Evolutionary conservation across 106 monocot genomes (phyloP), one percentile per base, ranked within the genome.

Genomic region (Allium cepa): DNA sequence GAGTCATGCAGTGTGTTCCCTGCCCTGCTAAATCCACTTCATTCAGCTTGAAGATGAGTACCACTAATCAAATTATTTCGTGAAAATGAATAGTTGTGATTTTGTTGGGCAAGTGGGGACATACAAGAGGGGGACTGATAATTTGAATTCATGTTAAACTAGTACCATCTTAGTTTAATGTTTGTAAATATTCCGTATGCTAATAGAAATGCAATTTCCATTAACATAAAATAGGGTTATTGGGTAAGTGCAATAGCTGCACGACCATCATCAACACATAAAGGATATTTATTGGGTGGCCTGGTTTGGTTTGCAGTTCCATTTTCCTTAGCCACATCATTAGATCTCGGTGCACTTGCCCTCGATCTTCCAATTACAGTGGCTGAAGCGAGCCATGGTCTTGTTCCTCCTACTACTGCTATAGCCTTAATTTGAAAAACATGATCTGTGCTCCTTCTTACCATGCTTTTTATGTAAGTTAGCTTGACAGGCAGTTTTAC

Each of bases 171-270:
- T 36, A 1, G 4, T 36, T 36, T 1, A 36, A 36, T 36, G 5
- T 36, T 36, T 1, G 36, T 36, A 36, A 36, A 36, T 36, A 36
- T 36, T 36, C 36, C 36, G 1, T 2, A 1, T 36, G 36, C 36
- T 51, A 18, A 66, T 67, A 14, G 53, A 67, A 67, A 26, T 53
- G 52, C 50, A 45, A 9, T 28, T 57, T 57, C 49, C 15, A 75
- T 55, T 27, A 7, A 60, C 1, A 58, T 77, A 49, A 52, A 57
- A 51, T 79, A 97, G 96, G 97, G 97, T 36, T 97, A 97, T 61
- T 97, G 97, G 97, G 76, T 92, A 48, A 97, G 97, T 79, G 97
- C 92, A 18, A 97, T 97, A 56, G 97, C 97, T 45, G 97, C 97
- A 47, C 75, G 92, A 7, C 97, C 97, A 63, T 97, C 97, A 46